Percentiles rank a stretch among this genome's conserved stretches.
phyloP scores from a whole-genome alignment of 768 basidiomycete species.

The Pisolithus albus region DNA sequence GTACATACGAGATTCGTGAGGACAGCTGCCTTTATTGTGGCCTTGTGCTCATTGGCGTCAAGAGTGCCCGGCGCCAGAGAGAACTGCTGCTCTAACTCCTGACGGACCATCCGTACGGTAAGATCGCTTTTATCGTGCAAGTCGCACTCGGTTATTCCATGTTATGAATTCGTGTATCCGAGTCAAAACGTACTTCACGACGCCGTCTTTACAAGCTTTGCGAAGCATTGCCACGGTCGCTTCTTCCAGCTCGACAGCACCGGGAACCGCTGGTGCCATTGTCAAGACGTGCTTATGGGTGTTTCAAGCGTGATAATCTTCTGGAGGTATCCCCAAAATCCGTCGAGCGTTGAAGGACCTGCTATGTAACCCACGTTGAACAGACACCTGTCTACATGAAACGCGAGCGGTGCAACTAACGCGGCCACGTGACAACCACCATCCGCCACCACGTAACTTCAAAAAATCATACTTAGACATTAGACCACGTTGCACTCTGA shows the following conservation, averaged over 20 bases:
- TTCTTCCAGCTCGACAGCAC: slow-evolving; percentile 10
- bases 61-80: slow-evolving; percentile 39
- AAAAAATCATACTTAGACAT: too few species aligned
- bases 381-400: too few species aligned
- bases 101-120: slow-evolving; percentile 47
- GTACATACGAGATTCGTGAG: slow-evolving; percentile 10
- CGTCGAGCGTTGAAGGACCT: too few species aligned
- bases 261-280: slow-evolving; percentile 11
- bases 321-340: too few species aligned
- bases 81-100: slow-evolving; percentile 42
- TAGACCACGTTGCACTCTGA: too few species aligned
- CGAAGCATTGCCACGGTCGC: slow-evolving; percentile 17
- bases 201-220: slow-evolving; percentile 16
- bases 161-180: neutral
- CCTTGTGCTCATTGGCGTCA: slow-evolving; percentile 39
- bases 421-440: too few species aligned
- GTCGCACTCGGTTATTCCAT: neutral
- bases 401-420: too few species aligned
- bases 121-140: slow-evolving; percentile 16
- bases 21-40: slow-evolving; percentile 33
- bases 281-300: too few species aligned
- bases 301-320: neutral
- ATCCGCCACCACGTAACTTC: too few species aligned
- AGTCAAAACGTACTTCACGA: slow-evolving; percentile 10
- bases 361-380: too few species aligned